Base-by-base conservation (phyloP, 148 eudicot species). In the Agrostemma githago region DNA sequence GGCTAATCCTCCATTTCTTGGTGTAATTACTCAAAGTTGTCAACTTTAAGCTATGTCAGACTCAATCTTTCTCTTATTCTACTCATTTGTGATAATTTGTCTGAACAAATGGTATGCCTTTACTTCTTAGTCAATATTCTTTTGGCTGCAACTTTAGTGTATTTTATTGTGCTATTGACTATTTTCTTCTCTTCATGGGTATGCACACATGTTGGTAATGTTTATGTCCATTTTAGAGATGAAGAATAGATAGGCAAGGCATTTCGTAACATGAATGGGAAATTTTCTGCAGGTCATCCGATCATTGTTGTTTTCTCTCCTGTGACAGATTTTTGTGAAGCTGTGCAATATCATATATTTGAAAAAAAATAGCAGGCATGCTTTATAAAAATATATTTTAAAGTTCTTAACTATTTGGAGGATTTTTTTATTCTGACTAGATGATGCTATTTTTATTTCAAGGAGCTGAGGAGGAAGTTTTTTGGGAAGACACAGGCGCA, bases 231-330 rank as follows among this genome's bases (percentile, higher is more conserved):
- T 77, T 93, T 85, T 73, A 89, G 98, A 76, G 98, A 93, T 80
- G 98, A 91, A 80, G 98, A 93, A 67, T 94, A 93, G 75, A 97
- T 97, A 78, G 92, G 88, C 4, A 81, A 68, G 82, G 98, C 98
- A 7, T 83, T 93, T 15, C 87, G 86, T 70, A 90, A 89, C 84
- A 82, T 93, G 70, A 85, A 66, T 48, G 98, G 98, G 75, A 88
- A 96, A 79, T 89, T 87, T 74, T 93, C 90, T 85, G 96, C 96
- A 74, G 98, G 98, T 80, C 89, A 87, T 62, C 98, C 98, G 17
- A 91, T 93, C 57, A 93, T 93, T 77, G 98, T 91, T 10, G 98
- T 91, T 80, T 93, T 88, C 86, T 93, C 98, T 17, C 98, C 97
- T 5, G 98, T 93, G 74, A 93, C 98, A 34, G 97, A 93, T 82